Conservation (phyloP, 306 rosid species). For the Betula pendula region DNA sequence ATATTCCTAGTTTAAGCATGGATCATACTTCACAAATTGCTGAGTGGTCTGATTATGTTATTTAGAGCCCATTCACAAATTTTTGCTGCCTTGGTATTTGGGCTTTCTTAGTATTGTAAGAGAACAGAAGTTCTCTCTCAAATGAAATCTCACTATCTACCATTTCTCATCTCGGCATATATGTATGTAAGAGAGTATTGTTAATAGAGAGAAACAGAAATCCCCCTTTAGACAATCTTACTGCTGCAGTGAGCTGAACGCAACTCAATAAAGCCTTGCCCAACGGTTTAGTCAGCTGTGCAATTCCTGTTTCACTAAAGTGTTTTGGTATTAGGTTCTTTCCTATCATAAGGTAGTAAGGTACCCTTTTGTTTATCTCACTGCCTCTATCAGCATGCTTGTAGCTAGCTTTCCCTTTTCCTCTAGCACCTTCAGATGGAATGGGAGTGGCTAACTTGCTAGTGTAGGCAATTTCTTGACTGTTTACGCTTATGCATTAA, state of each 20-base stretch:
- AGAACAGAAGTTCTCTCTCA: not conserved
- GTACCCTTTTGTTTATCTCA: too few relatives aligned
- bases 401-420: too few relatives aligned
- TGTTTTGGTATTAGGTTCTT: not conserved
- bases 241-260: not conserved
- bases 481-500: too few relatives aligned
- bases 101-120: not conserved
- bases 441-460: too few relatives aligned
- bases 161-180: too few relatives aligned
- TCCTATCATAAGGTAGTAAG: not conserved
- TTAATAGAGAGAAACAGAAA: too few relatives aligned
- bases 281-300: too few relatives aligned
- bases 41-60: not conserved
- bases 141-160: not conserved
- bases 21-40: not conserved
- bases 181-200: too few relatives aligned
- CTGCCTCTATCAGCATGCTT: too few relatives aligned
- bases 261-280: not conserved
- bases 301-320: not conserved
- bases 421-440: too few relatives aligned
- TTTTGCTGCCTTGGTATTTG: not conserved
- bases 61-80: not conserved
- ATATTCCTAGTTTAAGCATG: not conserved
- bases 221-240: too few relatives aligned
- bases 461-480: too few relatives aligned